Base-by-base conservation (phyloP, 768 basidiomycete species). In the Peribolospora baueri region DNA sequence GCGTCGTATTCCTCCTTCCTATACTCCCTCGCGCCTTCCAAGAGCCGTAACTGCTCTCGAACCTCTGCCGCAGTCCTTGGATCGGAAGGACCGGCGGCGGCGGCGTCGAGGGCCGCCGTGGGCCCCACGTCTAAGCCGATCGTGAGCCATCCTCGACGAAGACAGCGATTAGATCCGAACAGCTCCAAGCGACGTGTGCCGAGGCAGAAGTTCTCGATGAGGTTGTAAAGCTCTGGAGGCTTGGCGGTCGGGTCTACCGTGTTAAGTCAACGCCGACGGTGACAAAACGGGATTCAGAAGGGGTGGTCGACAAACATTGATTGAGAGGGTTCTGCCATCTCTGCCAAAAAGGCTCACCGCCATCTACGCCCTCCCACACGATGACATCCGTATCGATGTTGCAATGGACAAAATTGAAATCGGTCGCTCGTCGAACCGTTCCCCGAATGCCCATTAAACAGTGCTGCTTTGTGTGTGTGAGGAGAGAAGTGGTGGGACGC, bases 341-440 rank as follows among this genome's bases (percentile, higher is more conserved):
- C 25, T 25, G 25, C 25, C 46, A 46, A 50, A 8, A 25, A 39
- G 9, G 61, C 65, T 57, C 53, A 70, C 70, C 69, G 4, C 73
- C 67, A 5, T 78, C 71, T 61, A 90, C 85, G n/a, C 85, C 82
- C 72, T 88, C 84, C 87, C 90, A 93, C 14, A 95, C 80, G 56
- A 91, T 80, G 7, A 91, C 84, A 66, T 93, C 88, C n/a, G 88
- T 91, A 64, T 91, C 88, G 60, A 98, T 82, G 68, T 98, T 98
- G 65, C 90, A 95, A 67, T 98, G 91, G 0, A 93, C 91, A 68
- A 97, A 90, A 81, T 85, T 84, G 57, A 80, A 81, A 65, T 98
- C 93, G 1, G 83, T 90, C 14, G 84, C 85, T 40, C 93, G 75
- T 36, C 91, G 77, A 9, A 98, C 91, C 2, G 93, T 97, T 10